Percentiles rank a stretch among this genome's conserved stretches.
These are phyloP conservation scores for Trichosporon faecale DNA, from an alignment of 1,284 basidiomycete genomes.

Conservation along the genomic window DNA sequence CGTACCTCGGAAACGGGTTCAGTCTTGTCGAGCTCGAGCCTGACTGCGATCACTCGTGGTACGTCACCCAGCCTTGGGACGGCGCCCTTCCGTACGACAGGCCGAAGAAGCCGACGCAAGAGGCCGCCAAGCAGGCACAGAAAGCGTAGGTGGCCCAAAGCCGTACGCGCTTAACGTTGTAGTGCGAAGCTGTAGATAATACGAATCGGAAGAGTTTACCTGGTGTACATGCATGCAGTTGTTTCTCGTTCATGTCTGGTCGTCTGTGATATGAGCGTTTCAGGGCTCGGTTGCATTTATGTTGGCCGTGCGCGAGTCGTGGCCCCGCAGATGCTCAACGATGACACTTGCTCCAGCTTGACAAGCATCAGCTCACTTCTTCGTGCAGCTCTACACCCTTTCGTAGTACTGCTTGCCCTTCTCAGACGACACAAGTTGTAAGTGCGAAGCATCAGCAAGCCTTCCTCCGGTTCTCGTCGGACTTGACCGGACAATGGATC, in stretches of 20 bases:
- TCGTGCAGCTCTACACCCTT: too few species aligned
- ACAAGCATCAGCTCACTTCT: too few species aligned
- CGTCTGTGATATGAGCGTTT: not conserved
- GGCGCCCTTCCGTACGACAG: conserved; percentile 11
- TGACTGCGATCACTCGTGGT: conserved; percentile 17
- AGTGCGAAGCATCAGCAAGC: too few species aligned
- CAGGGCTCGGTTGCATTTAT: not conserved
- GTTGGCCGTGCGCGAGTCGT: not conserved
- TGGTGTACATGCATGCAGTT: not conserved
- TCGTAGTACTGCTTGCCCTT: too few species aligned
- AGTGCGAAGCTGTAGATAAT: not conserved
- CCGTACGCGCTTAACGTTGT: not conserved
- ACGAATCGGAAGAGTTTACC: not conserved
- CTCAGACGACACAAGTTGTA: too few species aligned
- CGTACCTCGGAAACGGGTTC: conserved; percentile 38
- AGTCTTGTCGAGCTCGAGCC: conserved; percentile 31
- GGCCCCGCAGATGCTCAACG: not conserved
- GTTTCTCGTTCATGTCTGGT: not conserved
- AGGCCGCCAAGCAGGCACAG: not conserved
- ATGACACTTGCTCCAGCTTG: too few species aligned
- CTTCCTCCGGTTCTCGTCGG: too few species aligned
- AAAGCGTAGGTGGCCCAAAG: not conserved
- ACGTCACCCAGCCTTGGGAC: conserved; percentile 14
- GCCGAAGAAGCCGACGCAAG: not conserved
- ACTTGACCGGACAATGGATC: not conserved